Evolutionary conservation across 2,329 filamentous ascomycete species (phyloP), one percentile per base, ranked within the genome.

Genomic region (Blastomyces emzantsi): DNA sequence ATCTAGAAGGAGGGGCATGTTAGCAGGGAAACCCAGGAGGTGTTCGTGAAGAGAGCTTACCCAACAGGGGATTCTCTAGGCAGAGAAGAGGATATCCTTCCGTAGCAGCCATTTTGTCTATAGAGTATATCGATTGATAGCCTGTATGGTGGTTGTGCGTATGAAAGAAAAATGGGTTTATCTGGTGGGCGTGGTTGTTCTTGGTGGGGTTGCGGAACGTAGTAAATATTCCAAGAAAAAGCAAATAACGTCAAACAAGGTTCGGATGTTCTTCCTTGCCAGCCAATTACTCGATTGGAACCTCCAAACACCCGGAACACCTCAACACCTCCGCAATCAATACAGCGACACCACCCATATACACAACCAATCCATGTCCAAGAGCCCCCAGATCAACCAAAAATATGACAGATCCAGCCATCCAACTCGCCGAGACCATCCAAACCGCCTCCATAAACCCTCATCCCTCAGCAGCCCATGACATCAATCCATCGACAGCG

Each of bases 21-120:
- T 66, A 72, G 70, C 63, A 66, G 55, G 49, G 11, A 43, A 39
- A 49, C 64, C 57, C 63, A 51, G 65, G 55, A 52, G 33, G 49
- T 63, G 58, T 55, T 19, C 47, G 19, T 45, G 36, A 15, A 60
- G 52, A 11, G 39, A 36, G 79, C 83, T 70, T 81, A 92, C 90
- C 93, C 73, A 99, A 89, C 72, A 99, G 87, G 77, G 94, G 94
- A 80, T 99, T 99, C 88, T 97, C 94, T 73, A 99, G 81, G 79
- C 89, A 94, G 74, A 97, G 84, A 73, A 99, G 89, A 78, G 90
- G 83, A 81, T 89, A 97, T 79, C 92, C 88, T 80, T 92, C 89
- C 71, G 78, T 75, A 70, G 87, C 77, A 74, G 90, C 83, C 90
- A 96, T 96, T 73, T 72, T 80, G 66, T 67, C 55, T 62, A 22